Percentiles rank a stretch among this genome's conserved stretches.
Conservation (phyloP, 2,329 filamentous ascomycete species). For the Canariomyces notabilis region DNA sequence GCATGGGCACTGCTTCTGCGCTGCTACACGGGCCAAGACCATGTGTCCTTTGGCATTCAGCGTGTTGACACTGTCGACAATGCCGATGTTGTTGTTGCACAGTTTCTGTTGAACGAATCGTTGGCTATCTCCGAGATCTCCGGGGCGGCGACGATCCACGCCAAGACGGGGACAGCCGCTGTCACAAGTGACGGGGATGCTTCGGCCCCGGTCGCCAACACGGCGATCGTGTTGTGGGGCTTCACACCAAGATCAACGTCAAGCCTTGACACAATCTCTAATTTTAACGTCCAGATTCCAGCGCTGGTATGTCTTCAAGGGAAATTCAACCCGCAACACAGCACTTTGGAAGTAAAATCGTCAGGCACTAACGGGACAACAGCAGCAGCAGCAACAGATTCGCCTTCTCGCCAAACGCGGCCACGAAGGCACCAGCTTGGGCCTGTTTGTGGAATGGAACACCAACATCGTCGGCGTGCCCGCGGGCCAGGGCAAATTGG, state of each 20-base stretch:
- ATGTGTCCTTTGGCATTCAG: slow-evolving; percentile 19
- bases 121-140: slow-evolving; percentile 5
- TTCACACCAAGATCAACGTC: slow-evolving; percentile 3
- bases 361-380: too few species aligned
- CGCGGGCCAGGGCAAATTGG: slow-evolving; percentile 13
- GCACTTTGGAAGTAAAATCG: too few species aligned
- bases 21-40: slow-evolving; percentile 23
- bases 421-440: slow-evolving; percentile 2
- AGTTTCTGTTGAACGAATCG: slow-evolving; percentile 13
- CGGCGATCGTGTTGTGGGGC: slow-evolving; percentile 17
- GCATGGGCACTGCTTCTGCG: slow-evolving; percentile 22
- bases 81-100: slow-evolving; percentile 8
- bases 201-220: slow-evolving; percentile 14
- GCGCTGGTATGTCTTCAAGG: slow-evolving; percentile 11
- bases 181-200: not conserved
- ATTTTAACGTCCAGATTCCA: too few species aligned
- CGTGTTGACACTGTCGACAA: not conserved
- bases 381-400: slow-evolving; percentile 15
- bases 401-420: slow-evolving; percentile 15
- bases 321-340: slow-evolving; percentile 8
- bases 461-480: slow-evolving; percentile 14
- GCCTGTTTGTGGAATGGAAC: slow-evolving; percentile 21
- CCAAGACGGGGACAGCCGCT: slow-evolving; percentile 9
- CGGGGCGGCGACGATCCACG: too few species aligned
- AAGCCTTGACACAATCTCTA: not conserved